Percentiles rank a stretch among this genome's conserved stretches.
Conservation (phyloP, 2,329 filamentous ascomycete species). For the Aspergillus bombycis region DNA sequence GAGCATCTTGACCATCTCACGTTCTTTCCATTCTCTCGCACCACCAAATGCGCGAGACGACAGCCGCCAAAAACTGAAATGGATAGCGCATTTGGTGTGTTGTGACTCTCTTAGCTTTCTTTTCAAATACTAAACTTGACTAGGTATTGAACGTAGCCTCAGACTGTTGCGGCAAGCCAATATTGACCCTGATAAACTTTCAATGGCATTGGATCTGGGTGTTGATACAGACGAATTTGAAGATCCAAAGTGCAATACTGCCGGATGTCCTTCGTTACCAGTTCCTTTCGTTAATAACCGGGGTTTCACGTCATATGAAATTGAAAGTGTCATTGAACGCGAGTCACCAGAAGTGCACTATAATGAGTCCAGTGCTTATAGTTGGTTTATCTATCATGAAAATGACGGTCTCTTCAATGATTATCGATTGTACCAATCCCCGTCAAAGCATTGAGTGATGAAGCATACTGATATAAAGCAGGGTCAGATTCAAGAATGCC, state of each 20-base stretch:
- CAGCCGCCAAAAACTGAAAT: too few relatives aligned
- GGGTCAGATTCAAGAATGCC: neutral
- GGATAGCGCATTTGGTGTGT: neutral
- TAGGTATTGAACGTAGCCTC: neutral
- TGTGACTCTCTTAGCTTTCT: neutral
- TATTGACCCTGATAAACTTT: neutral
- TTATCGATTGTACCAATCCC: neutral
- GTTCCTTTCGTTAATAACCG: too few relatives aligned
- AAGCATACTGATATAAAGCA: neutral
- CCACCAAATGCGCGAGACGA: too few relatives aligned
- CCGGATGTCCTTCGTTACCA: neutral
- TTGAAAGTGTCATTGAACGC: neutral
- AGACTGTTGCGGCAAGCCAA: neutral
- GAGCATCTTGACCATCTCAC: too few relatives aligned
- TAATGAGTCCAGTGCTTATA: neutral
- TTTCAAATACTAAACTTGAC: neutral
- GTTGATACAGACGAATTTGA: neutral
- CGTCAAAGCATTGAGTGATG: too few relatives aligned
- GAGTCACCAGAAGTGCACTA: neutral
- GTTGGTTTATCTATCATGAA: neutral
- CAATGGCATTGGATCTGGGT: neutral
- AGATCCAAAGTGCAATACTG: neutral
- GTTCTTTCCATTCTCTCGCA: too few relatives aligned
- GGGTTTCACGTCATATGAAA: neutral
- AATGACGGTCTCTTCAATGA: too few relatives aligned